These are phyloP conservation scores for Gigaspora rosea DNA, from an alignment of 192 early-diverging fungal genomes.

Conservation along the genomic window DNA sequence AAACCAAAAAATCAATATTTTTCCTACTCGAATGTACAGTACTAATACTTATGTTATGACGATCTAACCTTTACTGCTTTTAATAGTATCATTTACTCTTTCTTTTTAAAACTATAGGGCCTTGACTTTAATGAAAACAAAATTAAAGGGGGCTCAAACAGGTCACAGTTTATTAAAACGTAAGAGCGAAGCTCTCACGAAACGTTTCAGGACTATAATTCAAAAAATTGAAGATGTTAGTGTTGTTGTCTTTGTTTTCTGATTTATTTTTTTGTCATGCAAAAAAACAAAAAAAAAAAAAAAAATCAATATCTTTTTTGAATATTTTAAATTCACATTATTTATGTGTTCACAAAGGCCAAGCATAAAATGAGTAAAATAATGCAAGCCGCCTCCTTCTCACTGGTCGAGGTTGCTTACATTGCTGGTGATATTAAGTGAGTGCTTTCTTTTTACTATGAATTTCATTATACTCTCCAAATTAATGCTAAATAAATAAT, in stretches of 20 bases:
- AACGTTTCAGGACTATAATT: conserved; percentile 91
- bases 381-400: conserved; percentile 97
- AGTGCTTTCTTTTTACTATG: background rate
- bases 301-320: no score
- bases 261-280: background rate
- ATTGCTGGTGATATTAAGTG: conserved; percentile 95
- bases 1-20: conserved; percentile 28
- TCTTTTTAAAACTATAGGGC: conserved; percentile 62
- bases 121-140: conserved; percentile 90
- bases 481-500: background rate
- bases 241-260: background rate
- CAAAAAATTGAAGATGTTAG: conserved; percentile 96
- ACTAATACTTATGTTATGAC: background rate
- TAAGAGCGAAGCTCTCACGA: conserved; percentile 95
- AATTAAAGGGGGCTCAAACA: conserved; percentile 96
- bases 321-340: background rate
- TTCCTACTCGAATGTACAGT: conserved; percentile 30
- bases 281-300: no score
- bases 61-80: background rate
- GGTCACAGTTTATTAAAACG: conserved; percentile 97
- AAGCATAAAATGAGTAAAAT: conserved; percentile 99
- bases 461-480: no score
- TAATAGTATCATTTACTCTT: background rate
- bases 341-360: conserved; percentile 56
- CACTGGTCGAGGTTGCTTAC: conserved; percentile 96